Base-by-base conservation (phyloP, 768 basidiomycete species). In the Termitomyces sp. region DNA sequence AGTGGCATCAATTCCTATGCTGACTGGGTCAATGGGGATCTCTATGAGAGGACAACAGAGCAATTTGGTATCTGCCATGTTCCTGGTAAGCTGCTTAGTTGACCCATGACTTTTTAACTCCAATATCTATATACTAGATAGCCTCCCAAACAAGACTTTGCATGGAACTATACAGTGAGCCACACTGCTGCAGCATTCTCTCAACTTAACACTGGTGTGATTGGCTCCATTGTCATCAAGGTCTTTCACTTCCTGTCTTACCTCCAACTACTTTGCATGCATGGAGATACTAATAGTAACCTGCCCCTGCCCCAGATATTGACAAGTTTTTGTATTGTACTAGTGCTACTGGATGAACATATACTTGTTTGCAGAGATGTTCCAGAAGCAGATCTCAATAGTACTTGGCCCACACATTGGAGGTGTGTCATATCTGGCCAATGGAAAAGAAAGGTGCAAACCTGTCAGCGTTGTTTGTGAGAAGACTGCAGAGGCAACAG, bases 1-100 rank as follows among this genome's bases (percentile, higher is more conserved):
- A 40, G 25, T 58, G 66, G 65, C 25, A 63, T 63, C 0, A 5
- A 23, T n/a, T 58, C 63, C 11, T 68, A 66, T 46, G 4, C 42
- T 14, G 57, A 65, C 10, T 68, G 66, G 66, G 29, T 62, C 3
- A 68, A 68, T 58, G 59, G 63, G n/a, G 66, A 68, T 41, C 35
- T 68, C 1, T 68, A 66, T 56, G 66, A 68, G 31, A 34, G 41
- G 8, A 61, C 62, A 11, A 38, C 27, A 0, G 62, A 65, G 48
- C 37, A 47, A 27, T 65, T 68, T 60, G 63, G 66, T 3, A 65
- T 68, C 2, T 68, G 66, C 35, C 38, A 46, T 4, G 52, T 68
- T 50, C 66, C 63, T 52, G 66, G 65, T 68, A 37, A 11, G 59
- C 56, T 16, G 8, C 47, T 41, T 16, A 8, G 34, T 21, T 53